Base-by-base conservation (phyloP, 192 early-diverging fungal species). In the Backusella sp. region DNA sequence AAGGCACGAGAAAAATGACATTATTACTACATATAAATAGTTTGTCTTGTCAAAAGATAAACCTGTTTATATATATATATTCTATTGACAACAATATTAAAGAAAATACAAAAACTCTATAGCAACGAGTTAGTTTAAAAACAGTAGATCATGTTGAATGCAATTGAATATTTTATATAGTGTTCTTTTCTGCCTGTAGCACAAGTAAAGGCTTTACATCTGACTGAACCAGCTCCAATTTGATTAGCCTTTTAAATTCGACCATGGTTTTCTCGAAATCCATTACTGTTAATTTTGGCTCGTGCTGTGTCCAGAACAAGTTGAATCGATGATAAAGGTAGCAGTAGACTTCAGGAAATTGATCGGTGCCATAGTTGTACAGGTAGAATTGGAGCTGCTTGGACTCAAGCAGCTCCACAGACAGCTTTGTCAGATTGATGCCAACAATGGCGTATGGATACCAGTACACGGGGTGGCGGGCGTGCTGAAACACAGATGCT, bases 401-500 rank as follows among this genome's bases (percentile, higher is more conserved):
- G 4, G 89, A 89, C 8, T 92, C 75, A 15, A 91, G 78, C 11
- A 87, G 80, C 30, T 89, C 80, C 9, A 94, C 80, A 6, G 87
- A 86, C 79, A 89, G 93, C 37, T 80, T 80, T 12, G 93, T 91
- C 23, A 94, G 91, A 68, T 93, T 92, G 84, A 95, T 94, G 8
- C 94, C 94, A 3, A 91, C 92, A 74, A 92, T 88, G 8, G 93
- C 92, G 75, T 92, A 89, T n/a, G 92, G 92, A 74, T 94, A 94
- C 92, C 93, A 93, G n/a, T 87, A 82, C 3, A 82, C 80, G 26
- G 84, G 82, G 77, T 93, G 88, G 34, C 86, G 84, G 4, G 92
- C 92, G 49, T 84, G 85, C 71, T 84, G 74, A 28, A 95, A 82
- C 1, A 88, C 85, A n/a, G 85, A 56, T 62, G 79, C 79, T 14